Evolutionary conservation across 1,139 yeast species (phyloP).

Genomic region (Saccharomyces hybrid): DNA sequence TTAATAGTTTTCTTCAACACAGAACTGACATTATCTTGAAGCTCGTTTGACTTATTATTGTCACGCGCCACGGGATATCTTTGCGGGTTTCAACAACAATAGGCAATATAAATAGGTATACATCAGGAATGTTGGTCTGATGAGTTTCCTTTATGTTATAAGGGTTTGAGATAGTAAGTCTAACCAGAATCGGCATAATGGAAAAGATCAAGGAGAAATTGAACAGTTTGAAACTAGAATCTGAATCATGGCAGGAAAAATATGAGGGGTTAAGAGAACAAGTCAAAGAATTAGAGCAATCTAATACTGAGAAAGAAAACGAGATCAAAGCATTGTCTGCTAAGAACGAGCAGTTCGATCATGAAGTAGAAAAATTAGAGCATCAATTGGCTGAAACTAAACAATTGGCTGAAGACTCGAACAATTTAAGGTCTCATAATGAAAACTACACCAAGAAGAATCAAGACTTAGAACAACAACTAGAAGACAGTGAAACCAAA

Average conservation of each 20-base stretch:
- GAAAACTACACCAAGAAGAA: slow-evolving; percentile 90
- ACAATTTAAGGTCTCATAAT: slow-evolving; percentile 79
- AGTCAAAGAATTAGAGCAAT: slow-evolving; percentile 88
- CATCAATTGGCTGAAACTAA: slow-evolving; percentile 67
- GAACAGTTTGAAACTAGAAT: slow-evolving; percentile 83
- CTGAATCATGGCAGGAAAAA: slow-evolving; percentile 96
- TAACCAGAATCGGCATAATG: slow-evolving; percentile 14
- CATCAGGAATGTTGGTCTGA: not conserved
- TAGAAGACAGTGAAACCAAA: slow-evolving; percentile 87
- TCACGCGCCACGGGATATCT: not conserved
- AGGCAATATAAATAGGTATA: not conserved
- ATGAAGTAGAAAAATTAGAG: slow-evolving; percentile 79
- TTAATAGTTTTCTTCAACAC: not conserved
- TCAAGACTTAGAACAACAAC: slow-evolving; percentile 84
- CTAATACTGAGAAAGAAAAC: slow-evolving; percentile 63
- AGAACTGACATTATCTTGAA: not conserved
- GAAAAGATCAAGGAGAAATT: slow-evolving; percentile 47
- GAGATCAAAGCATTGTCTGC: slow-evolving; percentile 83
- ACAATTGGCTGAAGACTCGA: slow-evolving; percentile 87
- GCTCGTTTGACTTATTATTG: not conserved
- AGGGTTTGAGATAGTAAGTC: slow-evolving; percentile 2
- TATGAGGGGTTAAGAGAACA: slow-evolving; percentile 77
- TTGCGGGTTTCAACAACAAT: not conserved
- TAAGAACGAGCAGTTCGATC: slow-evolving; percentile 80
- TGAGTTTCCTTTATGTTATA: not conserved